Evolutionary conservation across 2,329 filamentous ascomycete species (phyloP).

Genomic region (Microsporum canis): DNA sequence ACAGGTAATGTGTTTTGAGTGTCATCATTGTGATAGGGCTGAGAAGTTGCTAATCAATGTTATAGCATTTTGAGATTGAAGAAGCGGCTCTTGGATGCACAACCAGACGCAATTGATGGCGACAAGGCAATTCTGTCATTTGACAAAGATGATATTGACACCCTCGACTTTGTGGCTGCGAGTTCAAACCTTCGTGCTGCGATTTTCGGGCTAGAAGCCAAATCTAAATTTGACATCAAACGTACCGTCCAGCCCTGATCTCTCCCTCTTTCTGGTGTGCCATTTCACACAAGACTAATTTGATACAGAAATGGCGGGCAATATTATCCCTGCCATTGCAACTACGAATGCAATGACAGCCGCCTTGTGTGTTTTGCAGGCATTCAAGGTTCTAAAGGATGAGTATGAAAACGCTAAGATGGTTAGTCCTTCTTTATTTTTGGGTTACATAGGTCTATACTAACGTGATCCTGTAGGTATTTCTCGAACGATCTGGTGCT

Average conservation of each 20-base stretch:
- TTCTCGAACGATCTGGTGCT: conserved; percentile 57
- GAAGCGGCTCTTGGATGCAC: conserved; percentile 57
- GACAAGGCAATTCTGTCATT: conserved; percentile 59
- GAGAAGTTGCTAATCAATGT: conserved; percentile 15
- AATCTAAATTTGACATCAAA: conserved; percentile 93
- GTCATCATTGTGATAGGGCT: background rate
- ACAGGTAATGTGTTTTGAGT: conserved; percentile 42
- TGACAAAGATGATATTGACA: conserved; percentile 94
- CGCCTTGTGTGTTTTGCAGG: conserved; percentile 79
- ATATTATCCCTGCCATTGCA: conserved; percentile 96
- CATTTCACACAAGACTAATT: conserved; percentile 4
- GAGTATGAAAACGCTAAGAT: conserved; percentile 64
- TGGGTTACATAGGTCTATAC: background rate
- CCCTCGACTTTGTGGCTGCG: conserved; percentile 84
- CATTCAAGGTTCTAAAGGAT: conserved; percentile 75
- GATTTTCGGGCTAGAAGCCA: conserved; percentile 78
- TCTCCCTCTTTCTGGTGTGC: background rate
- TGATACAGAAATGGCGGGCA: conserved; percentile 77
- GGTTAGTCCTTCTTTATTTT: conserved; percentile 33
- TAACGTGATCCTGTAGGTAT: conserved; percentile 44
- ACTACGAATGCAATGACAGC: conserved; percentile 97
- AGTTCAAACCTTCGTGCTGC: conserved; percentile 80
- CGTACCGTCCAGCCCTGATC: conserved; percentile 30
- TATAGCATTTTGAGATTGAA: conserved; percentile 60
- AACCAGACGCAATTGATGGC: conserved; percentile 37